Evolutionary conservation across 2,329 filamentous ascomycete genomes (phyloP), one percentile per base, ranked within the genome.

Genomic region (Akanthomyces uredinophilus): DNA sequence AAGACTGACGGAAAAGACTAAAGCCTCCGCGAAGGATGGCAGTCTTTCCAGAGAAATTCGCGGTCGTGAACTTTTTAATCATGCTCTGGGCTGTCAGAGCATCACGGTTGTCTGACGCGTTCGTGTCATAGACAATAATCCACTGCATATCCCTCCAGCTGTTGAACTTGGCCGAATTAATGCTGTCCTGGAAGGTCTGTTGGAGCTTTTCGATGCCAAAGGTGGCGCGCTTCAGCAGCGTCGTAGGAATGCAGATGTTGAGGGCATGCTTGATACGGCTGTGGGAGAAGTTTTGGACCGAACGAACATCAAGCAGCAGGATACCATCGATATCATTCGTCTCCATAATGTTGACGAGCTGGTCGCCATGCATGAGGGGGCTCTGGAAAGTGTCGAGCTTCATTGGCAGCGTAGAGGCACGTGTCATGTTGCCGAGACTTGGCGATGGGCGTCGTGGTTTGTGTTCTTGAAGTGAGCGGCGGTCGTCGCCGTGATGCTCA

Each of bases 191-290:
- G 71, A 99, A 96, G 0, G 92, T 97, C 64, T 93, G 89, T 66
- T 91, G 86, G 37, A 99, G 79, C 71, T 96, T 97, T 65, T 92
- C 83, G 14, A 96, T 84, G 68, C 94, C 94, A 75, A 96, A 98
- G 0, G 92, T 96, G 0, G 91, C 88, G 55, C 95, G 83, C 75
- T 98, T 98, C 20, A 99, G 77, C 16, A 99, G 78, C 0, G 94
- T 98, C 0, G 95, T 98, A 0, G 95, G 95, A 64, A 98, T 96
- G 71, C 95, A 98, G 5, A 99, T 79, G 71, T 96, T 98, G 37
- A 99, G 77, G 0, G 94, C 91, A n/a, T 88, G 88, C 55, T 81
- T 78, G 60, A 98, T 90, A 35, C 90, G 86, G 24, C 90, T 87
- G 51, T 85, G 81, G 1, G 87, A 83, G 70, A 89, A 97, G 66